Evolutionary conservation across 139 green algal species (phyloP).

Genomic region (Micractinium sp.): DNA sequence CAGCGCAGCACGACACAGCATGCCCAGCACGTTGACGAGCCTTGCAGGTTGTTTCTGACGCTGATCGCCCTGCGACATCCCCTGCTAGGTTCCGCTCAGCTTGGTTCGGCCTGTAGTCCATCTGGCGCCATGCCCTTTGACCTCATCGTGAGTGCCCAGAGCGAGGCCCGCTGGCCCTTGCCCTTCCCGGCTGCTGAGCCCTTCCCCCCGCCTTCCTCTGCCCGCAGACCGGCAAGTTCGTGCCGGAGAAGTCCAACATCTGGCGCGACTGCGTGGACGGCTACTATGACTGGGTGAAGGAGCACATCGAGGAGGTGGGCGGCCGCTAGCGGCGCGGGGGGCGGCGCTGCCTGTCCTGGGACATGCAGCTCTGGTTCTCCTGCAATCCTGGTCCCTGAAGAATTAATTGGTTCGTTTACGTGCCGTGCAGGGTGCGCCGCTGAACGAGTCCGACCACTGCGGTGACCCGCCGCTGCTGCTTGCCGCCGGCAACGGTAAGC

Average conservation of each 20-base stretch:
- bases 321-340: too few relatives aligned
- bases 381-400: too few relatives aligned
- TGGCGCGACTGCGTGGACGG: slow-evolving; percentile 96
- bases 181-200: not conserved
- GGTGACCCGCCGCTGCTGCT: slow-evolving; percentile 92
- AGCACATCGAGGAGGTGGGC: slow-evolving; percentile 86
- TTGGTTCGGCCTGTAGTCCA: too few relatives aligned
- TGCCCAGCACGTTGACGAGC: not conserved
- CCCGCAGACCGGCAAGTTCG: slow-evolving; percentile 84
- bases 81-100: too few relatives aligned
- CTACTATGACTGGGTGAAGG: slow-evolving; percentile 94
- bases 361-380: too few relatives aligned
- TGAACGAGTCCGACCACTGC: slow-evolving; percentile 95
- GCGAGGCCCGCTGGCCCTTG: not conserved
- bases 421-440: slow-evolving; percentile 70
- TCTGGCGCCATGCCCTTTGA: slow-evolving; percentile 58
- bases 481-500: slow-evolving; percentile 84
- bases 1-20: not conserved
- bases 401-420: too few relatives aligned
- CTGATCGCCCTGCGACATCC: too few relatives aligned
- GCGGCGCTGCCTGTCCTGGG: not conserved
- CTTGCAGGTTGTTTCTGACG: too few relatives aligned
- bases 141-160: slow-evolving; percentile 48
- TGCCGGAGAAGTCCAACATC: slow-evolving; percentile 97
- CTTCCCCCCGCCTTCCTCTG: not conserved